Conservation (phyloP, 345 rosid genomes). For the Euphorbia lathyris region DNA sequence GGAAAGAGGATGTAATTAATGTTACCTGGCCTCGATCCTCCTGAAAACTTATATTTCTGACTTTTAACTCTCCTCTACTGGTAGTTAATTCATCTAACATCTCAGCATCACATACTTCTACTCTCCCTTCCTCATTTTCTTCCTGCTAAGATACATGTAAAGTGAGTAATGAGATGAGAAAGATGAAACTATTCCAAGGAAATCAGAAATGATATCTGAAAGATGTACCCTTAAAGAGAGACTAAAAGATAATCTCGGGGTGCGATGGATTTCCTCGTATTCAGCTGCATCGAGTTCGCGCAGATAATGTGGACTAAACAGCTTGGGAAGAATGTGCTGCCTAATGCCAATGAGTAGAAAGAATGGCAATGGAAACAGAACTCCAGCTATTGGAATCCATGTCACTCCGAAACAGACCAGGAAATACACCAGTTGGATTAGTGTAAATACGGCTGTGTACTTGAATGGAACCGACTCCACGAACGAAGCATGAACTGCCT, state of each 20-base stretch:
- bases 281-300: slow-evolving; percentile 77
- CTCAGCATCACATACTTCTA: slow-evolving; percentile 55
- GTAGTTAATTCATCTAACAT: slow-evolving; percentile 74
- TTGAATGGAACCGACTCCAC: slow-evolving; percentile 73
- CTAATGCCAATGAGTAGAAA: slow-evolving; percentile 69
- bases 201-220: neutral
- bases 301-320: slow-evolving; percentile 43
- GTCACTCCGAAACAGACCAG: slow-evolving; percentile 70
- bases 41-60: slow-evolving; percentile 49
- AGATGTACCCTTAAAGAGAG: slow-evolving; percentile 34
- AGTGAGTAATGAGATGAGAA: neutral
- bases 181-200: neutral
- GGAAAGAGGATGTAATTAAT: neutral
- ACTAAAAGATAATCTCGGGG: slow-evolving; percentile 40
- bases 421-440: slow-evolving; percentile 60
- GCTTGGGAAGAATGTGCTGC: slow-evolving; percentile 64
- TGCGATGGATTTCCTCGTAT: slow-evolving; percentile 61
- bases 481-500: slow-evolving; percentile 65
- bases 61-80: slow-evolving; percentile 70
- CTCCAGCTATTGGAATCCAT: slow-evolving; percentile 84
- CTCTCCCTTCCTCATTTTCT: slow-evolving; percentile 36
- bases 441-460: slow-evolving; percentile 46
- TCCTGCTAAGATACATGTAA: slow-evolving; percentile 28
- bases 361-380: slow-evolving; percentile 82
- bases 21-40: slow-evolving; percentile 40